These are phyloP conservation scores for Ciborinia camelliae DNA, from an alignment of 2,329 filamentous ascomycete species.

Conservation along the genomic window DNA sequence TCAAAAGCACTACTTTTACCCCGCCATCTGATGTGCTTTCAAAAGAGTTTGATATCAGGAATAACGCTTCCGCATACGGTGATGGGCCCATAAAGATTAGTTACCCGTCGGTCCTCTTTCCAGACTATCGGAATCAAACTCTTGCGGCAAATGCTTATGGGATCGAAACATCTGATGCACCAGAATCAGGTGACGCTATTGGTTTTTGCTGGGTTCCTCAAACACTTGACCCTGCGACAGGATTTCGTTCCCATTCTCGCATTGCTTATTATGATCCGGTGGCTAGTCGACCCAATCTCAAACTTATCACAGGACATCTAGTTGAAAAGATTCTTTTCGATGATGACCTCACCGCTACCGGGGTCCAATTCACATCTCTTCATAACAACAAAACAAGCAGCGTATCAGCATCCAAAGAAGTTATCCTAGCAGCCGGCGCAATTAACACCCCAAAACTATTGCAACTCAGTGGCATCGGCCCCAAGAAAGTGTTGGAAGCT, in stretches of 20 bases:
- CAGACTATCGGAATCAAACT: neutral
- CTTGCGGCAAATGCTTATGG: constrained; percentile 12
- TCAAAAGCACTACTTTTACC: constrained; percentile 30
- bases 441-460: constrained; percentile 46
- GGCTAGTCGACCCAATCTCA: neutral
- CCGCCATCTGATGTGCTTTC: neutral
- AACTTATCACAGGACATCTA: neutral
- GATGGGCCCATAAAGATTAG: constrained; percentile 7
- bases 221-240: constrained; percentile 6
- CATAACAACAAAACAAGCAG: constrained; percentile 1
- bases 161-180: constrained; percentile 1
- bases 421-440: constrained; percentile 46
- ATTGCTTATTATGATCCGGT: constrained; percentile 14
- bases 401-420: constrained; percentile 36
- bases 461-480: constrained; percentile 45
- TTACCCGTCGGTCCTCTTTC: constrained; percentile 7
- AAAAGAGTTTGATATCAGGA: neutral
- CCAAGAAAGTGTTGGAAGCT: neutral
- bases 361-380: constrained; percentile 14
- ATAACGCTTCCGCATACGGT: constrained; percentile 4
- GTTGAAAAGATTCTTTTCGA: constrained; percentile 4
- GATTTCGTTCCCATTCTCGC: constrained; percentile 4
- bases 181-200: constrained; percentile 12
- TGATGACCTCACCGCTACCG: neutral
- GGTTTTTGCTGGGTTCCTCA: constrained; percentile 6